Evolutionary conservation across 805 yeast species (phyloP).

Genomic region (Wickerhamomyces kurtzmanii): DNA sequence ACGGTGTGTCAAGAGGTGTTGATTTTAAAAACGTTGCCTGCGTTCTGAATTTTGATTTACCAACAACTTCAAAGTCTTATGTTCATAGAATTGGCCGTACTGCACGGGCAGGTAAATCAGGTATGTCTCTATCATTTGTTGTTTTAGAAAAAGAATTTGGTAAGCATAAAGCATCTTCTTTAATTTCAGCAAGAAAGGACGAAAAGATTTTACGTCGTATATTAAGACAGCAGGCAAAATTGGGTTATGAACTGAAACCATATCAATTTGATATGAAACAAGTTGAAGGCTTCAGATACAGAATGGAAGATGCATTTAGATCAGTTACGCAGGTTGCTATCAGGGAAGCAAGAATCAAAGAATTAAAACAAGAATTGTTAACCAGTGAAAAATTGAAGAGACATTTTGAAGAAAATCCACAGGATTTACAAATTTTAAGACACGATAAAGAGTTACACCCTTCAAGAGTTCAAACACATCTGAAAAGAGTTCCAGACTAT

Average conservation of each 20-base stretch:
- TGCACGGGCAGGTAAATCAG: slow-evolving; percentile 94
- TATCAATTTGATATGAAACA: slow-evolving; percentile 87
- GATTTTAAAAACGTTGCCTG: slow-evolving; percentile 96
- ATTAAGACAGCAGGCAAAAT: slow-evolving; percentile 61
- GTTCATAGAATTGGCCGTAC: slow-evolving; percentile 95
- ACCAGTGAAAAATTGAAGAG: slow-evolving; percentile 85
- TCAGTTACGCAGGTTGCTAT: slow-evolving; percentile 85
- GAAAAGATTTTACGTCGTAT: slow-evolving; percentile 78
- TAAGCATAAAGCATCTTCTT: slow-evolving; percentile 73
- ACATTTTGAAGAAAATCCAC: slow-evolving; percentile 96
- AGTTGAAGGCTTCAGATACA: slow-evolving; percentile 90
- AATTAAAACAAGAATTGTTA: slow-evolving; percentile 76
- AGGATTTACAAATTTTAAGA: slow-evolving; percentile 78
- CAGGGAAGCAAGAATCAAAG: slow-evolving; percentile 88
- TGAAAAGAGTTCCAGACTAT: slow-evolving; percentile 90
- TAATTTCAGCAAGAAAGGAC: slow-evolving; percentile 66
- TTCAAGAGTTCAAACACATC: slow-evolving; percentile 70
- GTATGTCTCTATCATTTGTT: slow-evolving; percentile 90
- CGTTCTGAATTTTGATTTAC: slow-evolving; percentile 91
- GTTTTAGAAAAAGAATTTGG: slow-evolving; percentile 79
- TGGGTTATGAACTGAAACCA: slow-evolving; percentile 72
- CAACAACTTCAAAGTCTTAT: slow-evolving; percentile 80
- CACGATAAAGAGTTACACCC: slow-evolving; percentile 89
- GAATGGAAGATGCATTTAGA: slow-evolving; percentile 95
- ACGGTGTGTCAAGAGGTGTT: slow-evolving; percentile 93